Percentiles rank a stretch among this genome's conserved stretches.
phyloP scores from a whole-genome alignment of 1,139 yeast genomes.

The Blastobotrys elegans region DNA sequence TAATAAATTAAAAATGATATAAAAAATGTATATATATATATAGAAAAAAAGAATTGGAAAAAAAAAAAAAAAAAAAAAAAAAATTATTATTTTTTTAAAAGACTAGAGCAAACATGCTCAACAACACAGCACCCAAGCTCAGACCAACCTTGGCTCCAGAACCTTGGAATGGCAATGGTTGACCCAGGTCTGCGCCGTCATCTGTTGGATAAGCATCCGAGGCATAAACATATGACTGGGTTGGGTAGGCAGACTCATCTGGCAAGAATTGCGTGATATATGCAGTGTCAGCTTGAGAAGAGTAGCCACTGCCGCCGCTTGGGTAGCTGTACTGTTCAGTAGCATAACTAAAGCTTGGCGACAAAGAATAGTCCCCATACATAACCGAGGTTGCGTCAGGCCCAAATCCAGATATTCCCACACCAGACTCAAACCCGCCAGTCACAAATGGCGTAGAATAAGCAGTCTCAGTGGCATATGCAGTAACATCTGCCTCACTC shows the following conservation, averaged over 20 bases:
- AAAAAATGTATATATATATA: not conserved
- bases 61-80: not conserved
- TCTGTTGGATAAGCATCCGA: not conserved
- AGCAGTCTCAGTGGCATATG: not conserved
- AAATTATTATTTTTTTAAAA: not conserved
- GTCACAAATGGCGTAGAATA: too few relatives aligned
- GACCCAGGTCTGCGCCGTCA: not conserved
- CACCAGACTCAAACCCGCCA: too few relatives aligned
- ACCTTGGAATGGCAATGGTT: not conserved
- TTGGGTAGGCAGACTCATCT: too few relatives aligned
- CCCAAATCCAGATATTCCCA: too few relatives aligned
- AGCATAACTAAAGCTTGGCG: not conserved
- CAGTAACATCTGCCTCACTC: not conserved
- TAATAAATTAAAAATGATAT: not conserved
- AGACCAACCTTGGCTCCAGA: not conserved
- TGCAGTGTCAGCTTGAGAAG: not conserved
- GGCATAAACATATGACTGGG: not conserved
- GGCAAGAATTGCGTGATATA: conserved; percentile 1
- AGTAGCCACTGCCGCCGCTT: not conserved
- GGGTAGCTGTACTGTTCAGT: not conserved
- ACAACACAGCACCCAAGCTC: not conserved
- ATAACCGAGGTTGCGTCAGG: not conserved
- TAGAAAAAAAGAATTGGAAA: not conserved
- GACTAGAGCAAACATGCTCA: not conserved
- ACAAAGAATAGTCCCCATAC: not conserved